phyloP scores from a whole-genome alignment of 1,139 yeast species.

The Ashbya aceris region DNA sequence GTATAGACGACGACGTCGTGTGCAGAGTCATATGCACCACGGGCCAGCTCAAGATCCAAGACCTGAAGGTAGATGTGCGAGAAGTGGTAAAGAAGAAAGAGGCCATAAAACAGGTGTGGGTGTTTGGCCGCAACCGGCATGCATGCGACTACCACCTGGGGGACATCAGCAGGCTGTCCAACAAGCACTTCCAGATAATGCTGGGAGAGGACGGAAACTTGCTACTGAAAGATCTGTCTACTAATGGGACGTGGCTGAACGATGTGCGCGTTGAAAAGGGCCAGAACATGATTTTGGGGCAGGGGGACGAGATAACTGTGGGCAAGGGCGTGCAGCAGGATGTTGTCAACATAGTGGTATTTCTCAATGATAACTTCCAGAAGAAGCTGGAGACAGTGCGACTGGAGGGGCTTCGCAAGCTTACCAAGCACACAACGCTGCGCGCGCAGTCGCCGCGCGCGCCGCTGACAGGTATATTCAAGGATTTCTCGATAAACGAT shows the following conservation, averaged over 20 bases:
- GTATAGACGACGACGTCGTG: slow-evolving; percentile 36
- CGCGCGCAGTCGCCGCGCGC: slow-evolving; percentile 12
- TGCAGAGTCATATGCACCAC: slow-evolving; percentile 60
- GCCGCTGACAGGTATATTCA: slow-evolving; percentile 43
- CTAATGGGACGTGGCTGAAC: slow-evolving; percentile 88
- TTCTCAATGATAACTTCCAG: slow-evolving; percentile 37
- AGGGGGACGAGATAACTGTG: slow-evolving; percentile 86
- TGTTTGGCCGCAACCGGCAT: slow-evolving; percentile 58
- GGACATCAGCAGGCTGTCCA: slow-evolving; percentile 62
- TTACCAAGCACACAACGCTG: background rate
- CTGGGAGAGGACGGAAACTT: slow-evolving; percentile 42
- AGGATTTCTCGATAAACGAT: slow-evolving; percentile 67
- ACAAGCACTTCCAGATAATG: slow-evolving; percentile 70
- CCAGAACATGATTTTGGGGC: slow-evolving; percentile 73
- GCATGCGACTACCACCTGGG: slow-evolving; percentile 56
- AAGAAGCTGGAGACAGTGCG: slow-evolving; percentile 18
- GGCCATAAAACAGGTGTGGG: slow-evolving; percentile 46
- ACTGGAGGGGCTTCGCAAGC: slow-evolving; percentile 9
- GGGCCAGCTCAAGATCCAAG: slow-evolving; percentile 45
- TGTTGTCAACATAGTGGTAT: slow-evolving; percentile 63
- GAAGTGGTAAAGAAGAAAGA: slow-evolving; percentile 24
- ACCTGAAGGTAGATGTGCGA: slow-evolving; percentile 31
- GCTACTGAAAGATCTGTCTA: slow-evolving; percentile 63
- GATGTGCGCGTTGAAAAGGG: slow-evolving; percentile 63
- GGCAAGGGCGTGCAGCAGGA: slow-evolving; percentile 83